Evolutionary conservation across 805 yeast species (phyloP).

Genomic region (Yamadazyma phyllophila): DNA sequence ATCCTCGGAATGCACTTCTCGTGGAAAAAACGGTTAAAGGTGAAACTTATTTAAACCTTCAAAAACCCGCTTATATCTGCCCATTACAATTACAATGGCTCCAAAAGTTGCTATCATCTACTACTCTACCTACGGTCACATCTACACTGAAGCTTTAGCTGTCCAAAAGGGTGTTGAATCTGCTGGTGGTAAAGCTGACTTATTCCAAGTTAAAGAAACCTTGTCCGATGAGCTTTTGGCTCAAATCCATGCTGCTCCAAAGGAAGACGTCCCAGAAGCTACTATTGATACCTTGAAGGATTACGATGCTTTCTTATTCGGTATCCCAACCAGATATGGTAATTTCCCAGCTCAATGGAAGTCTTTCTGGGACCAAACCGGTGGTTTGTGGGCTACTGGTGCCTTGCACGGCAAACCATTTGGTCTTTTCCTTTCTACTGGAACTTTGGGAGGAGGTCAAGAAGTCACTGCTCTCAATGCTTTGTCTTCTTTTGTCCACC

Average conservation of each 20-base stretch:
- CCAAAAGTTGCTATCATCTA: conserved; percentile 37
- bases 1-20: neutral
- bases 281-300: conserved; percentile 52
- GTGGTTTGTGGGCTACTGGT: conserved; percentile 73
- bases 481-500: conserved; percentile 65
- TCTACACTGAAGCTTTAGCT: conserved; percentile 62
- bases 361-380: conserved; percentile 77
- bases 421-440: conserved; percentile 72
- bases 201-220: conserved; percentile 69
- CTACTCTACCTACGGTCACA: conserved; percentile 80
- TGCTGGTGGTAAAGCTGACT: conserved; percentile 64
- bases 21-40: neutral
- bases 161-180: conserved; percentile 65
- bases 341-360: conserved; percentile 75
- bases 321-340: conserved; percentile 81
- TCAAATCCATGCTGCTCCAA: conserved; percentile 17
- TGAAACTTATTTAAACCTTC: neutral
- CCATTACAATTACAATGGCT: conserved; percentile 3
- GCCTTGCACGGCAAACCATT: conserved; percentile 70
- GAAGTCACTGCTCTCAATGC: conserved; percentile 64
- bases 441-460: conserved; percentile 77
- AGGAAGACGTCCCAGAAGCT: conserved; percentile 52
- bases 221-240: conserved; percentile 18
- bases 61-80: neutral
- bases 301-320: conserved; percentile 76